Conservation (phyloP, 345 rosid species). For the Linum lewisii region DNA sequence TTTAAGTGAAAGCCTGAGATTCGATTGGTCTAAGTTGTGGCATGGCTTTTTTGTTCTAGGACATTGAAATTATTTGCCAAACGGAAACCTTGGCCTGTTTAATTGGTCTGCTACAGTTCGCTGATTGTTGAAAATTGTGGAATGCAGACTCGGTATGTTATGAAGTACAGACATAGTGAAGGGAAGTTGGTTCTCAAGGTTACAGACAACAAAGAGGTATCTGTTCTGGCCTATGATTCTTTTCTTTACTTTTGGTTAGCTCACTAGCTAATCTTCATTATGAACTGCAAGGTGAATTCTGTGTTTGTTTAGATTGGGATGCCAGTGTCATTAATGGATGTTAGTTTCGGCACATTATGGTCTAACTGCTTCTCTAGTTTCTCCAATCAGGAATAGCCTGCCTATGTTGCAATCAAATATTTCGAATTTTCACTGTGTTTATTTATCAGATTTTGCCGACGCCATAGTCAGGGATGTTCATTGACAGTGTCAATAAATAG, state of each 20-base stretch:
- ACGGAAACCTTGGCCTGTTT: not conserved
- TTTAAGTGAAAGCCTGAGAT: constrained; percentile 1
- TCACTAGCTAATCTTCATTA: not conserved
- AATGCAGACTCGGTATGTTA: constrained; percentile 70
- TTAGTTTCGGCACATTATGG: too few species aligned
- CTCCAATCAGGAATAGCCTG: too few species aligned
- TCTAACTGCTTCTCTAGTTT: too few species aligned
- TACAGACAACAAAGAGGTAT: constrained; percentile 91
- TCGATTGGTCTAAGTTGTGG: not conserved
- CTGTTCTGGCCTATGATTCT: not conserved
- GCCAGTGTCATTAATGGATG: not conserved
- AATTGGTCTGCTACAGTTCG: not conserved
- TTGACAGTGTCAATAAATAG: too few species aligned
- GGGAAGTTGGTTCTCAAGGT: constrained; percentile 97
- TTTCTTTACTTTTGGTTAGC: too few species aligned
- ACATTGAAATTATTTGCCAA: not conserved
- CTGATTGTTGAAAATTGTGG: constrained; percentile 3
- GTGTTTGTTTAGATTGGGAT: not conserved
- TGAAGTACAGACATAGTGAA: constrained; percentile 89
- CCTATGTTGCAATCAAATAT: too few species aligned
- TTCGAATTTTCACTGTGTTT: too few species aligned
- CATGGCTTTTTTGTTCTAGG: too few species aligned
- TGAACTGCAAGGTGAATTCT: not conserved
- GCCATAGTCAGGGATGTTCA: too few species aligned
- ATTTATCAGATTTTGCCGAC: too few species aligned